These are phyloP conservation scores for Tephrocybe rancida DNA, from an alignment of 768 basidiomycete genomes.

Conservation along the genomic window DNA sequence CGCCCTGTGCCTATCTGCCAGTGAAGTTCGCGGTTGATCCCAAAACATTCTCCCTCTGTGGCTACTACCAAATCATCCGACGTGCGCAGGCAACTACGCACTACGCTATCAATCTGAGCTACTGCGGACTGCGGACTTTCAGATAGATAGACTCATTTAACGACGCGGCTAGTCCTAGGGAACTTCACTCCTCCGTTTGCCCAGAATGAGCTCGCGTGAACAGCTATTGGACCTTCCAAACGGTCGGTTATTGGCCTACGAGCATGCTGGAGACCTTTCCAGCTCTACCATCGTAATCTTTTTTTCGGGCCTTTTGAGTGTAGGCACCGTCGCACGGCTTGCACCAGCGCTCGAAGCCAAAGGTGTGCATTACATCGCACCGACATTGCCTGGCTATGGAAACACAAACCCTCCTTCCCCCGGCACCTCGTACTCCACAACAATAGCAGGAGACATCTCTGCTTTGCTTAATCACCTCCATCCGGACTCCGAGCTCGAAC, in stretches of 20 bases:
- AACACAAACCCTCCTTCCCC: constrained; percentile 37
- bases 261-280: constrained; percentile 32
- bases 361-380: constrained; percentile 34
- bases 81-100: too few relatives aligned
- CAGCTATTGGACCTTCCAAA: constrained; percentile 21
- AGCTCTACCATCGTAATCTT: constrained; percentile 42
- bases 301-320: constrained; percentile 41
- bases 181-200: not conserved
- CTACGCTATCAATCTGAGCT: too few relatives aligned
- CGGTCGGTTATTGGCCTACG: constrained; percentile 42
- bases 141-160: not conserved
- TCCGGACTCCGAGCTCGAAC: constrained; percentile 33
- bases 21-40: too few relatives aligned
- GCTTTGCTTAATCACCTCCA: constrained; percentile 43
- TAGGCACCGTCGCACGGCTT: constrained; percentile 29
- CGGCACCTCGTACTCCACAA: constrained; percentile 31
- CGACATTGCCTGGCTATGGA: constrained; percentile 53
- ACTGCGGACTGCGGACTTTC: constrained; percentile 1
- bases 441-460: constrained; percentile 37
- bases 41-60: too few relatives aligned
- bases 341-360: constrained; percentile 26
- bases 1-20: too few relatives aligned
- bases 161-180: not conserved
- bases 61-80: too few relatives aligned
- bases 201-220: constrained; percentile 11